Base-by-base conservation (phyloP, 306 rosid species). In the Urtica urens region DNA sequence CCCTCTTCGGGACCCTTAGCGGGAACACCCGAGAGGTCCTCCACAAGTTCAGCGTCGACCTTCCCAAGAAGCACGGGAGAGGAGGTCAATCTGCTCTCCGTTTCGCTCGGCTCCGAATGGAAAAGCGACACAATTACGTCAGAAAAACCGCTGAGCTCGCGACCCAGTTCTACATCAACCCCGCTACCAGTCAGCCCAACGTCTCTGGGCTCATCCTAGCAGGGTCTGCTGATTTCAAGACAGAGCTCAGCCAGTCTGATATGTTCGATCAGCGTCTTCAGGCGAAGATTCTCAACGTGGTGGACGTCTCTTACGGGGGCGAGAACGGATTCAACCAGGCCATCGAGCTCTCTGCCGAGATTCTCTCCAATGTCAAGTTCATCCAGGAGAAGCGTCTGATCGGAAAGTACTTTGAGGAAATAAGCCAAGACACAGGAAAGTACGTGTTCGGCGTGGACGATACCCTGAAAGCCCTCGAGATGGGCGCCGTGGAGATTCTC, bases 51-150 rank as follows among this genome's bases (percentile, higher is more conserved):
- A 78, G 77, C 5, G 95, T 86, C 28, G 95, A 86, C 62, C 73
- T 81, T 1, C 95, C 95, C 7, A 86, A 86, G 77, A 86, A 81
- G 23, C 95, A 86, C 9, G 93, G 95, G 42, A 73, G 95, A 78
- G 95, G 95, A 81, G 95, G 95, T 27, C 95, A 86, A 51, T 86
- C 95, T 23, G 95, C 95, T 9, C 67, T 78, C 48, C 80, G 95
- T 48, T 86, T 86, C 69, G 95, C 93, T 31, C 93, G 93, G 73
- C 93, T 86, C 57, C 74, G 93, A 8, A 81, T 86, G 95, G 95
- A 81, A 60, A 86, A 86, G 58, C 78, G 93, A 8, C 95, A 86
- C 57, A 86, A 86, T 53, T 86, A 85, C 47, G 95, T 85, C 8
- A 78, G 95, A 64, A 85, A 85, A 70, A 85, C 95, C 6, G 95